phyloP scores from a whole-genome alignment of 768 basidiomycete genomes.

The Xerocomellus chrysenteron region DNA sequence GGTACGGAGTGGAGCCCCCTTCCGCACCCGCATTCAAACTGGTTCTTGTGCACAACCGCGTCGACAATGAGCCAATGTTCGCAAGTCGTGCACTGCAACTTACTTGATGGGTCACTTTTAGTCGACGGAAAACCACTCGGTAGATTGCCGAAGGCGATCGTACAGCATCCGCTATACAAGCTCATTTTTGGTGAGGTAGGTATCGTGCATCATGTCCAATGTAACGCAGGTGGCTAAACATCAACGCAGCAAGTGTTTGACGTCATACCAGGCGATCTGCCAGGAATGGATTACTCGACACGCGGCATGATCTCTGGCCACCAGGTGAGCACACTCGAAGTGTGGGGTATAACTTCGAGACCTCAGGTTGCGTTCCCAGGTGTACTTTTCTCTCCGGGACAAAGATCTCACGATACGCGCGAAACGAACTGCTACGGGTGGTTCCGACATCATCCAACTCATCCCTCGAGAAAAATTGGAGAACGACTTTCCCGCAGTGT shows the following conservation, averaged over 20 bases:
- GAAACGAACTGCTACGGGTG: not conserved
- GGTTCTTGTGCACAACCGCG: slow-evolving; percentile 11
- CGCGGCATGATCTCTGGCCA: not conserved
- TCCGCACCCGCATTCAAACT: slow-evolving; percentile 11
- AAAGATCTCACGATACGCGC: no score
- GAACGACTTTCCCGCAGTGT: slow-evolving; percentile 19
- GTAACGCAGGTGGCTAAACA: not conserved
- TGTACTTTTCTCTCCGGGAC: slow-evolving; percentile 13
- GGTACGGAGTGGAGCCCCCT: slow-evolving; percentile 25
- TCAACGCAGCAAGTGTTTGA: not conserved
- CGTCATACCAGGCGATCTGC: not conserved
- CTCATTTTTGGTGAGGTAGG: slow-evolving; percentile 36
- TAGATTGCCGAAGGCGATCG: slow-evolving; percentile 36
- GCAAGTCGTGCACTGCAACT: slow-evolving; percentile 37
- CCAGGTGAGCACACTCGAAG: not conserved
- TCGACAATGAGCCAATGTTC: not conserved
- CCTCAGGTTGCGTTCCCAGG: slow-evolving; percentile 14
- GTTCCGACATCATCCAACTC: slow-evolving; percentile 9
- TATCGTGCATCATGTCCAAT: not conserved
- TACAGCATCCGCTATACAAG: not conserved
- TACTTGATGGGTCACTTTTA: slow-evolving; percentile 41
- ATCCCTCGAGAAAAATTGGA: slow-evolving; percentile 19
- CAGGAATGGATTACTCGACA: slow-evolving; percentile 4
- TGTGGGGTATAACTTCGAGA: not conserved
- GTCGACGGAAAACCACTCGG: slow-evolving; percentile 42